phyloP scores from a whole-genome alignment of 116 monocot genomes.

The Papilionanthe hybrid region DNA sequence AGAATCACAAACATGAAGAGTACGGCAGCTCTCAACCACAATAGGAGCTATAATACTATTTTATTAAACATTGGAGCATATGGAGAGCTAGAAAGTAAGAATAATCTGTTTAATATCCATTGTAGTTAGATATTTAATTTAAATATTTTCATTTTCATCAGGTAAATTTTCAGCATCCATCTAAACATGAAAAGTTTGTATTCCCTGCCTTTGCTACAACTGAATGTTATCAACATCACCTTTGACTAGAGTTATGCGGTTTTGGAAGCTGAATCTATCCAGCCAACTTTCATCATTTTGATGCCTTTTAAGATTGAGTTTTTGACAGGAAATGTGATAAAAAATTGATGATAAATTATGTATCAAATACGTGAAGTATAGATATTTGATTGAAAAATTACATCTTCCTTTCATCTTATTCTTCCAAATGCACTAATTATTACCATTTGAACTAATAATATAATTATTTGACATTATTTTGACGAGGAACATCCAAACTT shows the following conservation, averaged over 20 bases:
- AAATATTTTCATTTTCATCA: background rate
- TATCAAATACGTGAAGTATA: background rate
- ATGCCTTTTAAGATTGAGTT: background rate
- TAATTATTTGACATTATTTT: background rate
- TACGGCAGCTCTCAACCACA: background rate
- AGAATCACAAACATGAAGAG: background rate
- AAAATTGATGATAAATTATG: background rate
- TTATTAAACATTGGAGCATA: background rate
- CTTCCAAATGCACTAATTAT: background rate
- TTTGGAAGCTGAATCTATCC: background rate
- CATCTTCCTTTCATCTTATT: background rate
- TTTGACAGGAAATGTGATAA: background rate
- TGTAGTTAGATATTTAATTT: slow-evolving; percentile 1
- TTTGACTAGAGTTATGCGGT: background rate
- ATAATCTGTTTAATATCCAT: background rate
- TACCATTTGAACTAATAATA: too few relatives aligned
- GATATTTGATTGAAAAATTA: background rate
- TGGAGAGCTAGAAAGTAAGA: too few relatives aligned
- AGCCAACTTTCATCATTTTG: background rate
- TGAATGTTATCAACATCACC: background rate
- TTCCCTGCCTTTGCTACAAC: background rate
- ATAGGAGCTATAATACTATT: background rate
- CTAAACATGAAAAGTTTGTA: background rate
- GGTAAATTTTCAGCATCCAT: background rate
- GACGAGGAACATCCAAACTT: background rate